These are phyloP conservation scores for Rosa persica DNA, from an alignment of 306 rosid genomes.

Conservation along the genomic window DNA sequence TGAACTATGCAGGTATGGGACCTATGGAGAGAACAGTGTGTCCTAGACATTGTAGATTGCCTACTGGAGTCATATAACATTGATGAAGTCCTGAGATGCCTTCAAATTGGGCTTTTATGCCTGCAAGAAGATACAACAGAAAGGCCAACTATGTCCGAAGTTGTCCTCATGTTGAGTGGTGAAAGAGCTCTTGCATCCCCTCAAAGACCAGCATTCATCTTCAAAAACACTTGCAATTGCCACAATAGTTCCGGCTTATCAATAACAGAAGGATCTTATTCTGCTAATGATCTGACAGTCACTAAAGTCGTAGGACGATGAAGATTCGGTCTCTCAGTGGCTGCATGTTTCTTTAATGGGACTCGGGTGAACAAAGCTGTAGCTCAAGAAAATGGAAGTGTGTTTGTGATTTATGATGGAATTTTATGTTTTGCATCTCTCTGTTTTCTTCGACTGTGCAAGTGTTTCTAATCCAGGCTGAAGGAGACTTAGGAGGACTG, in stretches of 20 bases:
- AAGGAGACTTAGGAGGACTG: neutral
- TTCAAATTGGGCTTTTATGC: neutral
- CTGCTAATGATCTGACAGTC: neutral
- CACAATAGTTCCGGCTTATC: neutral
- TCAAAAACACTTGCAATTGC: neutral
- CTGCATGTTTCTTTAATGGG: neutral
- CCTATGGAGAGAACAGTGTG: neutral
- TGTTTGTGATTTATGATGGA: neutral
- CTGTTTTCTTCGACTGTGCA: neutral
- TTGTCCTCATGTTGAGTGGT: neutral
- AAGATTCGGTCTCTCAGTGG: neutral
- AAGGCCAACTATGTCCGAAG: neutral
- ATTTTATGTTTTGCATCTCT: neutral
- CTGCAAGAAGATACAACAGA: neutral
- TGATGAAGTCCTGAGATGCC: conserved; percentile 1
- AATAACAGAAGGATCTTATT: neutral
- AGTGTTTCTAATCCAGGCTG: neutral
- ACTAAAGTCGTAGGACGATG: neutral
- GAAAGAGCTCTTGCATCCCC: conserved; percentile 5
- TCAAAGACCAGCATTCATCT: neutral
- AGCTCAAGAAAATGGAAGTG: neutral
- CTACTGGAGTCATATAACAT: neutral
- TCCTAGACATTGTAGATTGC: neutral
- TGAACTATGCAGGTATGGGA: neutral
- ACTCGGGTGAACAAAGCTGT: neutral